Evolutionary conservation across 2,329 filamentous ascomycete genomes (phyloP).

Genomic region (Fusarium nanum): DNA sequence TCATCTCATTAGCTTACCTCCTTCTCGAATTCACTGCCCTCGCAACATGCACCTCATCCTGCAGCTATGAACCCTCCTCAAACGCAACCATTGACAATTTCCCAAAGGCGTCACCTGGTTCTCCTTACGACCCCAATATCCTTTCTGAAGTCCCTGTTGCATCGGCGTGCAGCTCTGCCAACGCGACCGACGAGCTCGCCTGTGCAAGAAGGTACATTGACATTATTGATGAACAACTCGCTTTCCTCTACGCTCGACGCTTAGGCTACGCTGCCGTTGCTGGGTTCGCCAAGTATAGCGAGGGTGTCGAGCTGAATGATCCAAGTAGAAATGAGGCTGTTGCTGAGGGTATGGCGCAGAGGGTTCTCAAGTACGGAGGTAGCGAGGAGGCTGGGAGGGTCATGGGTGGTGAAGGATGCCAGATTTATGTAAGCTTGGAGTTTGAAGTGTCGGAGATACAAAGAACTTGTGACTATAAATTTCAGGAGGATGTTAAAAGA

Average conservation of each 20-base stretch:
- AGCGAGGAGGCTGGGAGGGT: slow-evolving; percentile 22
- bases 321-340: slow-evolving; percentile 22
- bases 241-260: slow-evolving; percentile 29
- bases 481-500: background rate
- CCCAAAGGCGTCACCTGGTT: background rate
- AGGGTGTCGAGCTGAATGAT: slow-evolving; percentile 16
- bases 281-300: slow-evolving; percentile 18
- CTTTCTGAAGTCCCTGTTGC: slow-evolving; percentile 47
- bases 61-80: background rate
- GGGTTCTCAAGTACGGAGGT: slow-evolving; percentile 30
- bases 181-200: background rate
- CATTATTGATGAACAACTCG: slow-evolving; percentile 34
- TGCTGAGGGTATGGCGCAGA: slow-evolving; percentile 26
- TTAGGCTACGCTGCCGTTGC: slow-evolving; percentile 33
- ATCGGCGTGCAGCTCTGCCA: background rate
- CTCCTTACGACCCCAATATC: slow-evolving; percentile 26
- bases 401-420: slow-evolving; percentile 33
- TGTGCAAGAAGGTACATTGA: slow-evolving; percentile 36
- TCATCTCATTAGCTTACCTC: background rate
- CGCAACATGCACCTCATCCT: background rate
- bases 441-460: slow-evolving; percentile 19
- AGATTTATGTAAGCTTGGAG: slow-evolving; percentile 33
- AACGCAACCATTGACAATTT: background rate
- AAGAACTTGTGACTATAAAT: background rate
- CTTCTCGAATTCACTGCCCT: background rate